Base-by-base conservation (phyloP, 805 yeast species). In the Blastobotrys parvus region DNA sequence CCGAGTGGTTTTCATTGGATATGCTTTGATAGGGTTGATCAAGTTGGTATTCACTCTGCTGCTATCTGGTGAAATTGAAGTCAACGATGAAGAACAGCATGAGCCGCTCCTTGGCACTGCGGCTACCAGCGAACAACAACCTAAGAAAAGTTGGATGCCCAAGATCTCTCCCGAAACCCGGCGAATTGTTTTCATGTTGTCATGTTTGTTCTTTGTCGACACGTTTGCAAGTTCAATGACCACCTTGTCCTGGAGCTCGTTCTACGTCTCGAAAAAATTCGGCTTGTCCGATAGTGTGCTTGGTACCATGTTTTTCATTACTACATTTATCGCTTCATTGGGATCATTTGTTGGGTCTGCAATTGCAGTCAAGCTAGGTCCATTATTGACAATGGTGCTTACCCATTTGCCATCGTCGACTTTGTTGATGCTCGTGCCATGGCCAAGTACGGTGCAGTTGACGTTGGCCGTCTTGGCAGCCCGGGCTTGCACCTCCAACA, bases 351-450 rank as follows among this genome's bases (percentile, higher is more conserved):
- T 52, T 4, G 61, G 61, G 3, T 45, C 61, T 2, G 43, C 52
- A 5, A 57, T 58, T 35, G 77, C 92, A 11, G 73, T 75, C 52
- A 50, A 61, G 3, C 63, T 81, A 29, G 95, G 95, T 1, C 94
- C 95, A 1, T 78, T 86, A 3, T 72, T 71, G 52, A 84, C 94
- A 1, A 82, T 85, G 36, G 64, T 86, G 36, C 60, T 71, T 13
- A 83, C 84, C 0, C 95, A 87, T 54, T 68, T 82, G 2, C 94
- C 95, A 1, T 78, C 89, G 7, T 84, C 82, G 0, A 44, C 80
- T 0, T 74, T 84, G 42, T 70, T 79, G 51, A 65, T 74, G 2
- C 41, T 69, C 16, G 64, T 77, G 13, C 83, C 85, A 4, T 47
- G 72, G 3, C 65, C 72, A 8, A 65, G 70, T 15, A 44, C 50